phyloP scores from a whole-genome alignment of 2,329 filamentous ascomycete species.

The Pezicula neosporulosa region DNA sequence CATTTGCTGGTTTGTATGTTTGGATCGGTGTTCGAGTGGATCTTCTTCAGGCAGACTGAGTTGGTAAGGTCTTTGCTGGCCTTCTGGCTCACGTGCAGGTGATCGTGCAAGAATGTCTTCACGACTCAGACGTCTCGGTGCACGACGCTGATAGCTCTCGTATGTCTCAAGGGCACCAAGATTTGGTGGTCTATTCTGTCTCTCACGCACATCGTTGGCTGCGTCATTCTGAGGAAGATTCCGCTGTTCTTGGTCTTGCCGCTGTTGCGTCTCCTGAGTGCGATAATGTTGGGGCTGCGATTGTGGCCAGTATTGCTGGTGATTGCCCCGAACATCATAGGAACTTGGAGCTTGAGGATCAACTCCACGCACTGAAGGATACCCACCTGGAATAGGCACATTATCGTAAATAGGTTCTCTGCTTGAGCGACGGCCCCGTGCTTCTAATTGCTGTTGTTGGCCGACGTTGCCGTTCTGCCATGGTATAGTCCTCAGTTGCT shows the following conservation, averaged over 20 bases:
- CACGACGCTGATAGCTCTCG: constrained; percentile 4
- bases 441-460: constrained; percentile 4
- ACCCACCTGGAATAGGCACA: constrained; percentile 28
- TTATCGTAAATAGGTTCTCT: constrained; percentile 25
- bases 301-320: constrained; percentile 5
- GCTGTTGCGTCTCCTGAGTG: neutral
- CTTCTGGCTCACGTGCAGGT: constrained; percentile 18
- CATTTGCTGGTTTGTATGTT: constrained; percentile 7
- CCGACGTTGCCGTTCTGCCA: constrained; percentile 1
- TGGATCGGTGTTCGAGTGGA: constrained; percentile 4
- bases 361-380: constrained; percentile 24
- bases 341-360: constrained; percentile 20
- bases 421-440: constrained; percentile 14
- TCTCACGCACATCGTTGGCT: neutral
- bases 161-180: constrained; percentile 3
- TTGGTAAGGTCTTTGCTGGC: constrained; percentile 28
- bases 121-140: constrained; percentile 12
- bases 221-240: neutral
- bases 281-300: constrained; percentile 1
- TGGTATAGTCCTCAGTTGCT: constrained; percentile 1
- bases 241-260: neutral
- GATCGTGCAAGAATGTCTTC: constrained; percentile 27
- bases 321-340: constrained; percentile 23
- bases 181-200: neutral
- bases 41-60: constrained; percentile 19